Evolutionary conservation across 2,329 filamentous ascomycete genomes (phyloP), one percentile per base, ranked within the genome.

Genomic region (Fusarium sp.): DNA sequence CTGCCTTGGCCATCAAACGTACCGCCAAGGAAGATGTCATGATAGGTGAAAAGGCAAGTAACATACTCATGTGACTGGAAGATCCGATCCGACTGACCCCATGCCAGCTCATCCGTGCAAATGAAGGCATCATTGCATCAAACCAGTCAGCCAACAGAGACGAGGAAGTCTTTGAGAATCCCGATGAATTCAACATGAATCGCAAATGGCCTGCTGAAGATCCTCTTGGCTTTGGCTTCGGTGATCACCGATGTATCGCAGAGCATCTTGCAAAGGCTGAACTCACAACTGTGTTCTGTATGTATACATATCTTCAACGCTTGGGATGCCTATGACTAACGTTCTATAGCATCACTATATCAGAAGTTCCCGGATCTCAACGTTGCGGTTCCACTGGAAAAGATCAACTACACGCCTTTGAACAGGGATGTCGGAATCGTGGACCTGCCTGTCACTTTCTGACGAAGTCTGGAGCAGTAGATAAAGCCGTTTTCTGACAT

Each of bases 61-160:
- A 15, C 3, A 36, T 4, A n/a, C 7, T 3, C 22, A 12, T 10
- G 14, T 14, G 9, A 11, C 5, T 5, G 28, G 35, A 14, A 35
- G 11, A 41, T 6, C 5, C 12, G 35, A 14, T 14, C 4, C 4
- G 28, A 41, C 36, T 54, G 15, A 35, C 14, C 17, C 17, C 10
- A 24, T n/a, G 13, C 45, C 51, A 83, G 80, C 66, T 72, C 12
- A 84, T 85, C 75, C 84, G 82, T 48, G 82, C 82, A 4, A 83
- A 82, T 3, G 83, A 86, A 52, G 85, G 85, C 35, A 84, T 87
- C 67, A 87, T 87, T 63, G 83, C 83, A 6, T 83, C 85, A 14
- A 87, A 85, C 33, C 82, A 84, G 72, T 85, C 84, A 22, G 86
- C 82, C 36, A 87, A 87, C 74, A 79, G 86, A 7, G 85, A 87